A percentile compares a stretch with the other conserved stretches of the same genome.
Evolutionary conservation across 208 protist species (phyloP).

Genomic region (Trypanosoma mega): DNA sequence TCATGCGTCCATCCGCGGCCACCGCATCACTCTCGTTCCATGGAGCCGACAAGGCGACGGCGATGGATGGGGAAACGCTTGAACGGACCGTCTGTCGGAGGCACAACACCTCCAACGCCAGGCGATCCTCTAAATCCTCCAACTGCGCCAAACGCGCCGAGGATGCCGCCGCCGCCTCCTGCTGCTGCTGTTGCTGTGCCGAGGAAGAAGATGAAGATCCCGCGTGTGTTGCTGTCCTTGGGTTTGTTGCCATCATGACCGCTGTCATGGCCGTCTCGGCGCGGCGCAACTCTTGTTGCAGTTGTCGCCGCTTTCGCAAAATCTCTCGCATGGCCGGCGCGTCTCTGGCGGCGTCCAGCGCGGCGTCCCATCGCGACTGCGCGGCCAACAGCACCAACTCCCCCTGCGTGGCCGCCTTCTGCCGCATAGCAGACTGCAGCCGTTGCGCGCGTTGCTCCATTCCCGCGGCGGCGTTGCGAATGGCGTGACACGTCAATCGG

Average conservation of each 20-base stretch:
- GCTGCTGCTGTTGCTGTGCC: no score
- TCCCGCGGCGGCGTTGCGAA: neutral
- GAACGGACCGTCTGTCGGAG: slow-evolving; percentile 35
- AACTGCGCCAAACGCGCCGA: slow-evolving; percentile 19
- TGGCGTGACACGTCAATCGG: neutral
- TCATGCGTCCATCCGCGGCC: slow-evolving; percentile 11
- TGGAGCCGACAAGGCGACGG: neutral
- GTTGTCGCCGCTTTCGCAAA: slow-evolving; percentile 4
- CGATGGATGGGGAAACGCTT: neutral
- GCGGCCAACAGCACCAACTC: no score
- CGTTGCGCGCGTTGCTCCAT: neutral
- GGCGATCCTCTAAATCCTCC: slow-evolving; percentile 26
- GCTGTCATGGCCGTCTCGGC: slow-evolving; percentile 12
- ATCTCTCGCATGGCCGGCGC: slow-evolving; percentile 6
- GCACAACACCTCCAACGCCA: slow-evolving; percentile 43
- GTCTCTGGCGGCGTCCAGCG: neutral
- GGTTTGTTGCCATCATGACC: no score
- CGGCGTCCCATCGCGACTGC: no score
- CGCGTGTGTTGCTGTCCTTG: no score
- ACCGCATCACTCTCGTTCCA: neutral
- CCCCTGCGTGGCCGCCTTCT: no score
- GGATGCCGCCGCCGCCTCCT: no score
- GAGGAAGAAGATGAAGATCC: no score
- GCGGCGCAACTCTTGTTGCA: slow-evolving; percentile 17
- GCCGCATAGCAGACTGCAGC: no score